These are phyloP conservation scores for Pythium aristosporum DNA, from an alignment of 352 stramenopile genomes.

Conservation along the genomic window DNA sequence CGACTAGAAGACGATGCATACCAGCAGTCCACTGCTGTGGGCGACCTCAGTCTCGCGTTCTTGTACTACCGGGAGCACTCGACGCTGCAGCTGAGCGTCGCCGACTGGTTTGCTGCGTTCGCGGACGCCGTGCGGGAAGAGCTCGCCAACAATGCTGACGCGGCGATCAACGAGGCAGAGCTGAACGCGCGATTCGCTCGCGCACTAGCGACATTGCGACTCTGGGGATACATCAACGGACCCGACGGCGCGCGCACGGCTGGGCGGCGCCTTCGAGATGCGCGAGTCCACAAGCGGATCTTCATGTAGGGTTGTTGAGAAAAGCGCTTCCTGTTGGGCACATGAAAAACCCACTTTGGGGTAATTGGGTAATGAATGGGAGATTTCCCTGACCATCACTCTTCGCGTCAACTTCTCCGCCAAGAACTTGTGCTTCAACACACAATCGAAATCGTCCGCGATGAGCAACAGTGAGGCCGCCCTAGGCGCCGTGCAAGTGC, in stretches of 20 bases:
- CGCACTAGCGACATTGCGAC: conserved; percentile 60
- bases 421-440: not conserved
- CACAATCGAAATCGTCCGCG: not conserved
- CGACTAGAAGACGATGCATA: conserved; percentile 31
- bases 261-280: conserved; percentile 33
- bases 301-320: conserved; percentile 49
- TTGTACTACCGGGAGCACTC: conserved; percentile 71
- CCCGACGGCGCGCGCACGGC: conserved; percentile 18
- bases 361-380: conserved; percentile 15
- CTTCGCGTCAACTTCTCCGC: conserved; percentile 8
- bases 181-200: conserved; percentile 70
- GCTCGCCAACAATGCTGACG: conserved; percentile 11
- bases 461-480: conserved; percentile 4
- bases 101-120: conserved; percentile 73
- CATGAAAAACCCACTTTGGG: conserved; percentile 6
- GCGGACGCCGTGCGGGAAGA: conserved; percentile 33
- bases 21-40: conserved; percentile 19
- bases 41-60: conserved; percentile 66
- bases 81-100: conserved; percentile 53
- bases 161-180: conserved; percentile 24
- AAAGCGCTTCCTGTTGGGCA: not conserved
- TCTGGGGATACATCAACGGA: conserved; percentile 52
- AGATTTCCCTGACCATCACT: conserved; percentile 30
- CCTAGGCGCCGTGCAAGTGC: conserved; percentile 22
- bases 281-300: conserved; percentile 75